Conservation (phyloP, 441 rosid genomes). For the Flueggea neowawraea region DNA sequence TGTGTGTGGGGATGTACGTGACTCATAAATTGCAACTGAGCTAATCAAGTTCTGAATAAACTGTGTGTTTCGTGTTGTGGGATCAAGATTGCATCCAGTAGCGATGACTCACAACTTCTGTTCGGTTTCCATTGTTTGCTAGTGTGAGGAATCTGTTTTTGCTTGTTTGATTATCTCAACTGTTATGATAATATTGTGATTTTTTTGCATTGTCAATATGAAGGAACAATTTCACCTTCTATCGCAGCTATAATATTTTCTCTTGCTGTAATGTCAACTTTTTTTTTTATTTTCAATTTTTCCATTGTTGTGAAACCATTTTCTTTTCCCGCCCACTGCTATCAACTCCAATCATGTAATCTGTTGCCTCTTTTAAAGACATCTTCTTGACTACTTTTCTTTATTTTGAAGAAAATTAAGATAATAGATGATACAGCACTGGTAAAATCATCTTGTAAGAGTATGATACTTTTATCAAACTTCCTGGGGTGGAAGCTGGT, state of each 20-base stretch:
- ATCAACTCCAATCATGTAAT: neutral
- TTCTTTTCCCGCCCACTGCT: neutral
- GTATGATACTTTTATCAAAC: too few species aligned
- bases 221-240: too few species aligned
- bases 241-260: neutral
- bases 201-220: too few species aligned
- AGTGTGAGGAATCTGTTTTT: neutral
- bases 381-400: too few species aligned
- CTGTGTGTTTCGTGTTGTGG: neutral
- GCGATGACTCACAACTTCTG: neutral
- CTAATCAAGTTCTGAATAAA: neutral
- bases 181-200: too few species aligned
- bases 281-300: neutral
- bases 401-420: too few species aligned
- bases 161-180: neutral
- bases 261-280: neutral
- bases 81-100: neutral
- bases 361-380: too few species aligned
- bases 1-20: too few species aligned
- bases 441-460: too few species aligned
- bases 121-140: too few species aligned
- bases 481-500: too few species aligned
- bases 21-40: neutral
- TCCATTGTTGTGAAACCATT: neutral
- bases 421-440: too few species aligned